Percentiles rank a stretch among this genome's conserved stretches.
Conservation (phyloP, 257 asterid species). For the Lavandula angustifolia region DNA sequence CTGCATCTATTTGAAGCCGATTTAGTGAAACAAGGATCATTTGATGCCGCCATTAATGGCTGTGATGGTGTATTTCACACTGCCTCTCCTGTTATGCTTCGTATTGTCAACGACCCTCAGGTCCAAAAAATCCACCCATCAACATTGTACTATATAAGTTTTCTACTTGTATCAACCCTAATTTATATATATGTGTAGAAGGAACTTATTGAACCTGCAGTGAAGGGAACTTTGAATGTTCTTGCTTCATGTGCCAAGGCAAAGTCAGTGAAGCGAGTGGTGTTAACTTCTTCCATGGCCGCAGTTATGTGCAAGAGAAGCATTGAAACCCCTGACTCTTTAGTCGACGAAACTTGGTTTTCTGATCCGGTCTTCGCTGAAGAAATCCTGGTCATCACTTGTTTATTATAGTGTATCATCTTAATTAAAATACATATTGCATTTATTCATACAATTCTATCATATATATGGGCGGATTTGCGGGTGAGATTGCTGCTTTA, state of each 20-base stretch:
- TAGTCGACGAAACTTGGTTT: slow-evolving; percentile 48
- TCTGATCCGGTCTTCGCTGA: neutral
- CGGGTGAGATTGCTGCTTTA: no score
- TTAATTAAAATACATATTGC: no score
- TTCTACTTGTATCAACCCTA: no score
- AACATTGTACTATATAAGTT: no score
- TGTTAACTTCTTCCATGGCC: slow-evolving; percentile 56
- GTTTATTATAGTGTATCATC: neutral
- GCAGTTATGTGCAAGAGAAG: slow-evolving; percentile 23
- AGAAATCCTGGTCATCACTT: neutral
- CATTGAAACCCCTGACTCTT: slow-evolving; percentile 22
- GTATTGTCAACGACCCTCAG: slow-evolving; percentile 25
- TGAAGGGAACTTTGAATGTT: slow-evolving; percentile 55
- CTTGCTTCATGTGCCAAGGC: slow-evolving; percentile 44
- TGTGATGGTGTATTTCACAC: slow-evolving; percentile 45
- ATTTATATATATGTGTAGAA: slow-evolving; percentile 32
- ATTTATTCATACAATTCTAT: no score
- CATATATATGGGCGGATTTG: no score
- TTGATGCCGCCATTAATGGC: slow-evolving; percentile 35
- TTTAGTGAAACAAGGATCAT: slow-evolving; percentile 35
- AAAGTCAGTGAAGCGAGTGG: slow-evolving; percentile 44
- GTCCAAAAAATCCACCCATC: neutral
- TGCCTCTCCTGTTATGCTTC: slow-evolving; percentile 37
- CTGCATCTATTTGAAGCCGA: slow-evolving; percentile 32
- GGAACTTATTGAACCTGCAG: slow-evolving; percentile 56